Conservation (phyloP, 1,284 basidiomycete genomes). For the Pulveroboletus sp. region DNA sequence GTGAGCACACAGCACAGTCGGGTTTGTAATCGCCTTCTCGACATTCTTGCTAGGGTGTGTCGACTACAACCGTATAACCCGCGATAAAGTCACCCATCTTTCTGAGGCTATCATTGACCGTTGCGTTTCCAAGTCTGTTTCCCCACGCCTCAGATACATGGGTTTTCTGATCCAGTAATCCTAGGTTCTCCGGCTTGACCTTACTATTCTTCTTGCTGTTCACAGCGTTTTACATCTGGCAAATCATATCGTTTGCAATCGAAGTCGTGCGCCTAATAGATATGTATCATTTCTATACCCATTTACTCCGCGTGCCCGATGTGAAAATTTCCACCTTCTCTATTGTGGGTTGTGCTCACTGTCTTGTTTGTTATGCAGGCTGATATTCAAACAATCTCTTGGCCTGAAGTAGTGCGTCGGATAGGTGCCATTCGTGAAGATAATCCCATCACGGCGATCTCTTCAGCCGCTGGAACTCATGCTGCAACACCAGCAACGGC, state of each 20-base stretch:
- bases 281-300: conserved; percentile 91
- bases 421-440: conserved; percentile 88
- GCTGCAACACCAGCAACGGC: conserved; percentile 62
- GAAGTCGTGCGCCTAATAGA: conserved; percentile 77
- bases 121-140: conserved; percentile 77
- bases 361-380: conserved; percentile 50
- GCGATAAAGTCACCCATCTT: conserved; percentile 62
- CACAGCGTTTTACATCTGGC: conserved; percentile 78
- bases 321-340: conserved; percentile 55
- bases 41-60: conserved; percentile 95
- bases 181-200: conserved; percentile 81
- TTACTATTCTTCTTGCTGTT: conserved; percentile 83
- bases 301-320: conserved; percentile 76
- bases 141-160: neutral
- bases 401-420: conserved; percentile 91
- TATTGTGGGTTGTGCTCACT: conserved; percentile 14
- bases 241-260: conserved; percentile 64
- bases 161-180: conserved; percentile 8
- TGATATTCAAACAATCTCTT: conserved; percentile 96
- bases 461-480: conserved; percentile 54
- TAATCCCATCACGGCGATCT: conserved; percentile 85
- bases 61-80: conserved; percentile 82
- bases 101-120: conserved; percentile 78
- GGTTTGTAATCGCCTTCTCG: conserved; percentile 96
- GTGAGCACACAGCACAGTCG: conserved; percentile 73